These are phyloP conservation scores for Lentinula sp. DNA, from an alignment of 768 basidiomycete genomes.

Conservation along the genomic window DNA sequence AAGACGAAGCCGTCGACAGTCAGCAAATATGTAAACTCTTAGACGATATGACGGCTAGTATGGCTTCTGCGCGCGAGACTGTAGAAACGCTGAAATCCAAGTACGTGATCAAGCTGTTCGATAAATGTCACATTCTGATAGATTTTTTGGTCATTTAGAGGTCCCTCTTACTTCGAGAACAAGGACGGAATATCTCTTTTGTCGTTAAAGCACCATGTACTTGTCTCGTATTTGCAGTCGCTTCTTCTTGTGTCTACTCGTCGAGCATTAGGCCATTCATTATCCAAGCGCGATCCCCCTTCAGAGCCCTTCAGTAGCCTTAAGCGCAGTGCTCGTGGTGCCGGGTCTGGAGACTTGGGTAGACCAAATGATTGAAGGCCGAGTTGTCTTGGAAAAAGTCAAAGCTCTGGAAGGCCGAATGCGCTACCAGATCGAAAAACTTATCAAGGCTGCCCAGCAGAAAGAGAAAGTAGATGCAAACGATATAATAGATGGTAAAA, in stretches of 20 bases:
- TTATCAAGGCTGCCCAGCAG: slow-evolving; percentile 62
- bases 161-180: slow-evolving; percentile 32
- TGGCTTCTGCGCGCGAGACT: slow-evolving; percentile 3
- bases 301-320: slow-evolving; percentile 42
- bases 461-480: slow-evolving; percentile 27
- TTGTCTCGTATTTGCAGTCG: slow-evolving; percentile 83
- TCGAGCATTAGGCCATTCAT: slow-evolving; percentile 59
- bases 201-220: slow-evolving; percentile 77
- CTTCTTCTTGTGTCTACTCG: slow-evolving; percentile 70
- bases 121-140: not conserved
- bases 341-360: slow-evolving; percentile 65
- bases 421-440: slow-evolving; percentile 76
- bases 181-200: slow-evolving; percentile 87
- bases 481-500: slow-evolving; percentile 53
- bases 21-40: slow-evolving; percentile 4
- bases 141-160: not conserved
- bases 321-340: slow-evolving; percentile 50
- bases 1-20: not conserved
- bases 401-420: slow-evolving; percentile 81
- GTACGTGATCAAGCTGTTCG: not conserved
- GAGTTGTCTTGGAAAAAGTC: slow-evolving; percentile 85
- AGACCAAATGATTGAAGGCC: slow-evolving; percentile 71
- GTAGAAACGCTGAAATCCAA: not conserved
- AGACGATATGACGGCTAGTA: slow-evolving; percentile 3
- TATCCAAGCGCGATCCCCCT: slow-evolving; percentile 45